A percentile compares a stretch with the other conserved stretches of the same genome.
Evolutionary conservation across 1,284 basidiomycete species (phyloP).

Genomic region (Tetrapyrgos nigripes): DNA sequence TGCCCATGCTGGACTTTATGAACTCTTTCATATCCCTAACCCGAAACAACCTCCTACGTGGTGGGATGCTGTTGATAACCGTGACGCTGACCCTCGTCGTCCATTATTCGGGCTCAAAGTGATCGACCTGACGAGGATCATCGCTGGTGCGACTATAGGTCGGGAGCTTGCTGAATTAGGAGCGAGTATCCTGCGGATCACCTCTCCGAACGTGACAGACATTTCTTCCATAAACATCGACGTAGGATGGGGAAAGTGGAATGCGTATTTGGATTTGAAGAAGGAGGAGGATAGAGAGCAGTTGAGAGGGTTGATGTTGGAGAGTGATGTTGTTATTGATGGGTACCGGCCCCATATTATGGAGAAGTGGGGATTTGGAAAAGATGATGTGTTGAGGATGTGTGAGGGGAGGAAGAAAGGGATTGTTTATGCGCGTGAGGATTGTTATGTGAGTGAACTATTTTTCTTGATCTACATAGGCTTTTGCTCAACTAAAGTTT

Average conservation of each 20-base stretch:
- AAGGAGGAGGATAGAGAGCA: slow-evolving; percentile 22
- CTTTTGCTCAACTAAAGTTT: too few relatives aligned
- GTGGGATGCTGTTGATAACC: slow-evolving; percentile 21
- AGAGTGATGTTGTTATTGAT: slow-evolving; percentile 35
- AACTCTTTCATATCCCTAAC: slow-evolving; percentile 27
- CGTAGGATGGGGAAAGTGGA: slow-evolving; percentile 35
- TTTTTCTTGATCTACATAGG: too few relatives aligned
- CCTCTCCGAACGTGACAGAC: slow-evolving; percentile 32
- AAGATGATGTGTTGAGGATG: slow-evolving; percentile 30
- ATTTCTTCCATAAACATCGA: slow-evolving; percentile 26
- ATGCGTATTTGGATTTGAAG: slow-evolving; percentile 30
- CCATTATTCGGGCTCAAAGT: slow-evolving; percentile 33
- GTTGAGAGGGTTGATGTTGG: slow-evolving; percentile 26
- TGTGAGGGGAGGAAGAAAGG: slow-evolving; percentile 26
- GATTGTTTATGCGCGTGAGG: slow-evolving; percentile 33
- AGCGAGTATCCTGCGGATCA: slow-evolving; percentile 33
- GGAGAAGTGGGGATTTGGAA: slow-evolving; percentile 34
- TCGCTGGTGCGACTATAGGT: slow-evolving; percentile 30
- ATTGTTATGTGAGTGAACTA: too few relatives aligned
- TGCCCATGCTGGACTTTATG: slow-evolving; percentile 26
- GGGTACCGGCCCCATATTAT: slow-evolving; percentile 35
- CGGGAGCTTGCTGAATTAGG: slow-evolving; percentile 34
- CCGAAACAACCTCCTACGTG: slow-evolving; percentile 20
- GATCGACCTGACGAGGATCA: slow-evolving; percentile 34
- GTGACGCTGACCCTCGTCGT: slow-evolving; percentile 14